A percentile compares a stretch with the other conserved stretches of the same genome.
Evolutionary conservation across 441 rosid species (phyloP).

Genomic region (Mallotus japonicus): DNA sequence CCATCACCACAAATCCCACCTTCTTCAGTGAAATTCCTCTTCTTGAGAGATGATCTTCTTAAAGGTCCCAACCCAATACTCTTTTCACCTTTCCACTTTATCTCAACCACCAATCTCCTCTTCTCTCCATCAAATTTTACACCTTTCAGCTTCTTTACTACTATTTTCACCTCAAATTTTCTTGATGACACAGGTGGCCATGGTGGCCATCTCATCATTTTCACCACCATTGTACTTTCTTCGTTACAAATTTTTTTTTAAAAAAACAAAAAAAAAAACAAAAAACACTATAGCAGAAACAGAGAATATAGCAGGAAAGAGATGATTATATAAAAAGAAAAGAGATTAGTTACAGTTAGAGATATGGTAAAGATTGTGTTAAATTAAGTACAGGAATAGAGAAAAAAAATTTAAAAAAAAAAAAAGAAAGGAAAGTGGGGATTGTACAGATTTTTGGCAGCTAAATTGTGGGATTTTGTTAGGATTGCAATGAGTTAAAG

Average conservation of each 20-base stretch:
- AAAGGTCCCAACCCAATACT: constrained; percentile 28
- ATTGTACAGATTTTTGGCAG: neutral
- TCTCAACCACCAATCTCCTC: constrained; percentile 48
- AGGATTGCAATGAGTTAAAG: neutral
- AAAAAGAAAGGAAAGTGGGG: neutral
- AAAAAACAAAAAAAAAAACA: neutral
- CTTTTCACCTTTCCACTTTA: constrained; percentile 58
- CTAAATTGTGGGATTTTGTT: constrained; percentile 1
- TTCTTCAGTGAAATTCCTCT: constrained; percentile 47
- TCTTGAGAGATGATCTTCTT: constrained; percentile 24
- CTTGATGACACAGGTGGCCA: constrained; percentile 51
- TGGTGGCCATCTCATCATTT: constrained; percentile 66
- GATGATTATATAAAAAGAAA: too few species aligned
- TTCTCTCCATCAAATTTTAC: constrained; percentile 28
- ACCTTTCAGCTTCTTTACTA: constrained; percentile 43
- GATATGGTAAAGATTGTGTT: neutral
- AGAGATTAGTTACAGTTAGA: neutral
- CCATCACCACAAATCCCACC: constrained; percentile 46
- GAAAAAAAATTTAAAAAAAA: too few species aligned
- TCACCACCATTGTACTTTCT: constrained; percentile 38
- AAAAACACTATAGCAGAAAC: too few species aligned
- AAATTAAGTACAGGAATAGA: too few species aligned
- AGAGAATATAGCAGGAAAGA: neutral
- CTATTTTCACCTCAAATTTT: constrained; percentile 45
- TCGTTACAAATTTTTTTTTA: too few species aligned